Evolutionary conservation across 2,329 filamentous ascomycete species (phyloP).

Genomic region (Tolypocladium paradoxum): DNA sequence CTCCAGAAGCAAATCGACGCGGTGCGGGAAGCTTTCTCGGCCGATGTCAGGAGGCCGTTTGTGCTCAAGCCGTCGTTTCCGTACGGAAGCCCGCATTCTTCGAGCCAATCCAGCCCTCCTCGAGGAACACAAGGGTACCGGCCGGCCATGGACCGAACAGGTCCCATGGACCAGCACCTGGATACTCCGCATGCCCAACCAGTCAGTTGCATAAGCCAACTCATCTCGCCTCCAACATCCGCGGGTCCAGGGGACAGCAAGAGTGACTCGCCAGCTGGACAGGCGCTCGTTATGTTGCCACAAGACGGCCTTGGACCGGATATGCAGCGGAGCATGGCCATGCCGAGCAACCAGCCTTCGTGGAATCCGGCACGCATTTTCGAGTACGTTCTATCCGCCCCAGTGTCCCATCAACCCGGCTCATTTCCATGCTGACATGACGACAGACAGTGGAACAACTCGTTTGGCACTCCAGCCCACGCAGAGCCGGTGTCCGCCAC

Average conservation of each 20-base stretch:
- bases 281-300: constrained; percentile 62
- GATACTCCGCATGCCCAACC: constrained; percentile 42
- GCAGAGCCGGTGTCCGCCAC: constrained; percentile 22
- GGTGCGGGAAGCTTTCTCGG: constrained; percentile 82
- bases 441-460: constrained; percentile 82
- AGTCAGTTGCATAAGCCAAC: constrained; percentile 59
- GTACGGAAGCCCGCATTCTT: constrained; percentile 65
- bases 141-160: constrained; percentile 32
- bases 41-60: constrained; percentile 74
- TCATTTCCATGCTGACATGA: background rate
- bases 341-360: constrained; percentile 53
- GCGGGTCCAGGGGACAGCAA: constrained; percentile 62
- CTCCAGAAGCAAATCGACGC: constrained; percentile 85
- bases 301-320: constrained; percentile 44
- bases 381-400: constrained; percentile 54
- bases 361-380: constrained; percentile 88
- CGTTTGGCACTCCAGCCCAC: constrained; percentile 63
- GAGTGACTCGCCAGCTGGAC: constrained; percentile 63
- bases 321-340: constrained; percentile 42
- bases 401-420: background rate
- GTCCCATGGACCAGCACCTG: constrained; percentile 44
- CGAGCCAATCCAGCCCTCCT: constrained; percentile 52
- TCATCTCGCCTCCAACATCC: constrained; percentile 73
- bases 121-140: constrained; percentile 39
- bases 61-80: constrained; percentile 82